Base-by-base conservation (phyloP, 306 rosid species). In the Vachellia pachyceras region DNA sequence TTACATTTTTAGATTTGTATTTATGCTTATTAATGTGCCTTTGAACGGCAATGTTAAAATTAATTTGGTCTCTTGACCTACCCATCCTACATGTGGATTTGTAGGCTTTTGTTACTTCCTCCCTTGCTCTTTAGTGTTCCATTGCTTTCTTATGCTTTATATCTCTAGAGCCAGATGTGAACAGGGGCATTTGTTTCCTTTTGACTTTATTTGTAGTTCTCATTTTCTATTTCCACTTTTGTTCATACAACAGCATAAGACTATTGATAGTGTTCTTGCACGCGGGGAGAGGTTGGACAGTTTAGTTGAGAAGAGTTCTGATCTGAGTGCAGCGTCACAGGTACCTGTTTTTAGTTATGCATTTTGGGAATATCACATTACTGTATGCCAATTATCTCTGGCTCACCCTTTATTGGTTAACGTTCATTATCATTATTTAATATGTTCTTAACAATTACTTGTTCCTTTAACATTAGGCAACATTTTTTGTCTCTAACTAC, bases 231-330 rank as follows among this genome's bases (percentile, higher is more conserved):
- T 69, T 12, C 15, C 29, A 20, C 9, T 44, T 84, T 66, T 69
- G 75, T 82, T 69, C 54, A 68, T 79, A 72, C 60, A 37, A 52
- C 98, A 96, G 99, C 99, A 96, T 52, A 90, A 96, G 85, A 96
- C 99, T 70, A 93, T 96, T 84, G 99, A 96, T 82, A 93, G 99
- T 23, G 99, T 96, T 70, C 98, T 96, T 88, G 98, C 87, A 68
- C 92, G 98, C 68, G 99, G 99, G 72, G 99, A 96, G 90, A 93
- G 44, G 82, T 88, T 96, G 90, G 99, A 96, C 88, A 96, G 99
- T 82, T 90, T 93, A 84, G 99, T 96, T 39, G 98, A 91, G 85
- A 96, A 96, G 92, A 96, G 99, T 88, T 96, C 99, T 54, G 99
- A 96, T 87, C 97, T 96, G 80, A 96, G 99, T 90, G 90, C 97